Percentiles rank a stretch among this genome's conserved stretches.
Evolutionary conservation across 106 monocot genomes (phyloP).

Genomic region (Dioscorea zingiberensis): DNA sequence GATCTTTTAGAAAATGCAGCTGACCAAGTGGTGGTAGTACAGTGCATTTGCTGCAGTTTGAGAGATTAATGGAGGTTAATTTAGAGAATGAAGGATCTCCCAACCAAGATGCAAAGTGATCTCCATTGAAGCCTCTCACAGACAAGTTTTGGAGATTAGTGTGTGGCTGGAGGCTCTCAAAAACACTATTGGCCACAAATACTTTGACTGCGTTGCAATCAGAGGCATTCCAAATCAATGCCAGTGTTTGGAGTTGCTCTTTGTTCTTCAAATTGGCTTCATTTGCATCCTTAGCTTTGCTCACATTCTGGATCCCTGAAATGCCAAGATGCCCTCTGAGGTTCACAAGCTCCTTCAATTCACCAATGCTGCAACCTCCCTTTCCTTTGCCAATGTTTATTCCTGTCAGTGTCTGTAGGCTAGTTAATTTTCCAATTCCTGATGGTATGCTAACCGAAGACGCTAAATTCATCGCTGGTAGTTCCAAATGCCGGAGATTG

Average conservation of each 20-base stretch:
- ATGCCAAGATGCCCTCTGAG: neutral
- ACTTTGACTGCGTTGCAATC: neutral
- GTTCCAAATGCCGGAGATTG: slow-evolving; percentile 3
- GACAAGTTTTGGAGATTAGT: slow-evolving; percentile 8
- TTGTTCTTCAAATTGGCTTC: neutral
- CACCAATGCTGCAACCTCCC: neutral
- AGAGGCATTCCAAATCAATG: neutral
- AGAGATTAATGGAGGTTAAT: slow-evolving; percentile 1
- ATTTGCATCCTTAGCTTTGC: neutral
- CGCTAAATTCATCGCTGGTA: neutral
- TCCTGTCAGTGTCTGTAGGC: neutral
- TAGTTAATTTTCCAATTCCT: slow-evolving; percentile 5
- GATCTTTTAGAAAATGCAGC: neutral
- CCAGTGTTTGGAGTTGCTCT: neutral
- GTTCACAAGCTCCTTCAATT: neutral
- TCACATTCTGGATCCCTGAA: neutral
- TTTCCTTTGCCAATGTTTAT: neutral
- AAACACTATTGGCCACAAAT: neutral
- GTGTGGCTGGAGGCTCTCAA: slow-evolving; percentile 16
- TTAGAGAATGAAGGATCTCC: neutral
- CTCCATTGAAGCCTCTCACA: neutral
- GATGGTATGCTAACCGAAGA: neutral
- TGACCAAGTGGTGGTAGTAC: slow-evolving; percentile 13
- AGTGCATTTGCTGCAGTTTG: neutral
- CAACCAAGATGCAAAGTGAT: slow-evolving; percentile 9